Percentiles rank a stretch among this genome's conserved stretches.
Evolutionary conservation across 1,284 basidiomycete genomes (phyloP).

Genomic region (Boletellus dicymbophilus): DNA sequence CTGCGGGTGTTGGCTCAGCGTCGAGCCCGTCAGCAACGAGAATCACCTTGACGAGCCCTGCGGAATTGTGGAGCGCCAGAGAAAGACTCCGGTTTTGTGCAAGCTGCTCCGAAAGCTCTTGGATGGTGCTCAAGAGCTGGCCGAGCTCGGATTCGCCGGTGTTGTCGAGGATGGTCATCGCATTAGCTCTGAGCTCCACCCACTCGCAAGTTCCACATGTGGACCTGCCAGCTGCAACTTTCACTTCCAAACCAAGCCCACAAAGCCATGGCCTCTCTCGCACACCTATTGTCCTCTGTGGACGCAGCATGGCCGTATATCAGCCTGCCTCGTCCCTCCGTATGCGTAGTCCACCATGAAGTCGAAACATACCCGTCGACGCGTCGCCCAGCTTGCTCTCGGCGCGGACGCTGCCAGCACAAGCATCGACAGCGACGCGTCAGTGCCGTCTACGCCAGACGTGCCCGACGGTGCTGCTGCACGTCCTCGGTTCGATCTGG

Average conservation of each 20-base stretch:
- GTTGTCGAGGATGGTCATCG: slow-evolving; percentile 44
- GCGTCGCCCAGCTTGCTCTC: background rate
- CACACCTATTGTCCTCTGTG: slow-evolving; percentile 22
- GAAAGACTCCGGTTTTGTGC: slow-evolving; percentile 72
- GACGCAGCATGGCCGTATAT: slow-evolving; percentile 1
- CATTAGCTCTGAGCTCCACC: too few species aligned
- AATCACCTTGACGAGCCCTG: slow-evolving; percentile 79
- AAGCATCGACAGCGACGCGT: slow-evolving; percentile 16
- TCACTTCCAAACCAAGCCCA: slow-evolving; percentile 4
- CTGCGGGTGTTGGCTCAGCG: slow-evolving; percentile 35
- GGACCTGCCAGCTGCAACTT: background rate
- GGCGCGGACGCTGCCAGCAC: slow-evolving; percentile 12
- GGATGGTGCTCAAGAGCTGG: slow-evolving; percentile 74
- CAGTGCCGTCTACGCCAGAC: slow-evolving; percentile 8
- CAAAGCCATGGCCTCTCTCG: background rate
- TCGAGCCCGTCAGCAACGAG: background rate
- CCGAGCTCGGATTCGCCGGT: slow-evolving; percentile 50
- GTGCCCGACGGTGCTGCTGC: background rate
- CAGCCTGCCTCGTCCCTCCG: background rate
- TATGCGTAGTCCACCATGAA: too few species aligned
- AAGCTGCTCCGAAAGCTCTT: slow-evolving; percentile 83
- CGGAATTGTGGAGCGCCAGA: slow-evolving; percentile 58
- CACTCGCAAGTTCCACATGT: too few species aligned
- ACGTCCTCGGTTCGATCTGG: slow-evolving; percentile 26
- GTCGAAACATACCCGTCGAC: slow-evolving; percentile 1